Percentiles rank a stretch among this genome's conserved stretches.
Evolutionary conservation across 352 stramenopile species (phyloP).

Genomic region (Pythium guiyangense): DNA sequence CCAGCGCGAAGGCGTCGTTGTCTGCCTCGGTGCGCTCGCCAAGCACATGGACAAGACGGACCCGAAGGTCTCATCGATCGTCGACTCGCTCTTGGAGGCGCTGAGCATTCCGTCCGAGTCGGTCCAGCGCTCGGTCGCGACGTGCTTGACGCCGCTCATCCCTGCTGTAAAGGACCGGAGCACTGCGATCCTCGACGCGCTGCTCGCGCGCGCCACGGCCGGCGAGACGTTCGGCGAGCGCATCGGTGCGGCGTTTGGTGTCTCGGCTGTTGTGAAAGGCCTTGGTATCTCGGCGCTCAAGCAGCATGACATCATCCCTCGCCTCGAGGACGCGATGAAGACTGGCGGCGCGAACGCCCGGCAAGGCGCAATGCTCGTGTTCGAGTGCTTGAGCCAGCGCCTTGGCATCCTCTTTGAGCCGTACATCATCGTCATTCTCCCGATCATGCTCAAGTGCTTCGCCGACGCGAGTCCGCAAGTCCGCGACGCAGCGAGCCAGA

Average conservation of each 20-base stretch:
- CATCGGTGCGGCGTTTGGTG: constrained; percentile 94
- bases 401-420: constrained; percentile 98
- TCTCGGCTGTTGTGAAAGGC: constrained; percentile 99
- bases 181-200: constrained; percentile 61
- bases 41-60: constrained; percentile 89
- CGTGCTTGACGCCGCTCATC: constrained; percentile 89
- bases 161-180: constrained; percentile 74
- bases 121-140: constrained; percentile 90
- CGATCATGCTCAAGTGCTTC: constrained; percentile 98
- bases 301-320: constrained; percentile 96
- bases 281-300: constrained; percentile 98
- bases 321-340: constrained; percentile 82
- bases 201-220: constrained; percentile 68
- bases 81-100: constrained; percentile 83
- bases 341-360: constrained; percentile 68
- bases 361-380: constrained; percentile 95
- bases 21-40: constrained; percentile 86
- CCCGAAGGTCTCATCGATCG: constrained; percentile 85
- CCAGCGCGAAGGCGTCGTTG: constrained; percentile 87
- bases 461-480: constrained; percentile 95
- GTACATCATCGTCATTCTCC: constrained; percentile 98
- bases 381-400: constrained; percentile 95
- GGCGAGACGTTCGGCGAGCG: constrained; percentile 85
- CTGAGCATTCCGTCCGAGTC: constrained; percentile 91
- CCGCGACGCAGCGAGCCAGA: constrained; percentile 92